Conservation (phyloP, 2,329 filamentous ascomycete genomes). For the Penicillium sp. region DNA sequence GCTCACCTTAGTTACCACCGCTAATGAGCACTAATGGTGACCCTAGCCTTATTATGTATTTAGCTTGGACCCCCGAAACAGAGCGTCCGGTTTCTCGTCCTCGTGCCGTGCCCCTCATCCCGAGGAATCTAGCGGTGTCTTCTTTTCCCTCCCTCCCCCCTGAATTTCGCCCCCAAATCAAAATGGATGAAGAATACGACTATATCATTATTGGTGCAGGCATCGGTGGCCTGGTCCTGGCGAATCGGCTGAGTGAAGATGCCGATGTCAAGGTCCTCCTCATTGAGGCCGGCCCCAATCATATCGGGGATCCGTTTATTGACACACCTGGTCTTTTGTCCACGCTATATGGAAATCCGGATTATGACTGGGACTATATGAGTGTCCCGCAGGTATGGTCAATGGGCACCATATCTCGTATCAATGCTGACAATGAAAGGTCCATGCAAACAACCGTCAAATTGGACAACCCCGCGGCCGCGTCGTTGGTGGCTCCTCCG, state of each 20-base stretch:
- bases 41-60: not conserved
- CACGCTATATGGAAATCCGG: conserved; percentile 20
- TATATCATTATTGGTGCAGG: conserved; percentile 35
- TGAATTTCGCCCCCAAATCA: not conserved
- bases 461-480: conserved; percentile 49
- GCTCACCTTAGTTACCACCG: not conserved
- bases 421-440: not conserved
- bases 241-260: conserved; percentile 33
- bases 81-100: not conserved
- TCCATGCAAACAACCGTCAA: conserved; percentile 35
- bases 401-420: not conserved
- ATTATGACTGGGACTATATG: conserved; percentile 29
- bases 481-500: conserved; percentile 51
- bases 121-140: not conserved
- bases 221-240: conserved; percentile 32
- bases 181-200: conserved; percentile 18
- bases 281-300: conserved; percentile 30
- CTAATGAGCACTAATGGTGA: not conserved
- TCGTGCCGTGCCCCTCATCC: not conserved
- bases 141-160: not conserved
- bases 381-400: conserved; percentile 25
- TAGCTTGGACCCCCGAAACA: not conserved
- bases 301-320: conserved; percentile 23
- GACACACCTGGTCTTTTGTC: conserved; percentile 20
- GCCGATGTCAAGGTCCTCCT: conserved; percentile 24